These are phyloP conservation scores for Fraxinus sp. DNA, from an alignment of 305 asterid species.

Conservation along the genomic window DNA sequence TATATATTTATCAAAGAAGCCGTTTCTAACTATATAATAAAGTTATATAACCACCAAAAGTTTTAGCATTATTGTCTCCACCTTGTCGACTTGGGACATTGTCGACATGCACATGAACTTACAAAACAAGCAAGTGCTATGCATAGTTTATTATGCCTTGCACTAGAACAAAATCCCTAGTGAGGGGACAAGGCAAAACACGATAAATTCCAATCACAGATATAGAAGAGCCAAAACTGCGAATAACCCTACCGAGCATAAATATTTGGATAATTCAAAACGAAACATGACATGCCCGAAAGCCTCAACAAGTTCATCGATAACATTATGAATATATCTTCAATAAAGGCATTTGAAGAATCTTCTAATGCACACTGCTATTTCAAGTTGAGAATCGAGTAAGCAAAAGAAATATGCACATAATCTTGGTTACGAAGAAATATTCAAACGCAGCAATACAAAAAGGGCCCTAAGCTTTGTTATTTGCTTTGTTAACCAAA, in stretches of 20 bases:
- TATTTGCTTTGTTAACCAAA: neutral
- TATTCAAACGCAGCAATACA: neutral
- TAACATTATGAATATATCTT: neutral
- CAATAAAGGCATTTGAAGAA: neutral
- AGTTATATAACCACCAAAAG: conserved; percentile 10
- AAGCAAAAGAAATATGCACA: neutral
- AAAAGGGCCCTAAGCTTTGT: neutral
- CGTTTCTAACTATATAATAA: neutral
- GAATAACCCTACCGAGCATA: neutral
- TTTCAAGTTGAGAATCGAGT: neutral
- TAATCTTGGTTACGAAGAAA: neutral
- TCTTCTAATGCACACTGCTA: neutral
- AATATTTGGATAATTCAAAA: neutral
- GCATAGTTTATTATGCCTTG: neutral
- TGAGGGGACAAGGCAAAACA: neutral
- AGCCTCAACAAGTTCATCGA: neutral
- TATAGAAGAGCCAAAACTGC: neutral
- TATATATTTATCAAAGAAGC: conserved; percentile 14
- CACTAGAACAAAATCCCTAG: neutral
- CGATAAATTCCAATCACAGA: neutral
- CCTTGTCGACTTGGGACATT: neutral
- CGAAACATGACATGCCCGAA: neutral
- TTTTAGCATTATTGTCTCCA: conserved; percentile 19
- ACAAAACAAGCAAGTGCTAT: neutral
- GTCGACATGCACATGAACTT: neutral